A percentile compares a stretch with the other conserved stretches of the same genome.
Conservation (phyloP, 2,329 filamentous ascomycete species). For the Cercospora sp. region DNA sequence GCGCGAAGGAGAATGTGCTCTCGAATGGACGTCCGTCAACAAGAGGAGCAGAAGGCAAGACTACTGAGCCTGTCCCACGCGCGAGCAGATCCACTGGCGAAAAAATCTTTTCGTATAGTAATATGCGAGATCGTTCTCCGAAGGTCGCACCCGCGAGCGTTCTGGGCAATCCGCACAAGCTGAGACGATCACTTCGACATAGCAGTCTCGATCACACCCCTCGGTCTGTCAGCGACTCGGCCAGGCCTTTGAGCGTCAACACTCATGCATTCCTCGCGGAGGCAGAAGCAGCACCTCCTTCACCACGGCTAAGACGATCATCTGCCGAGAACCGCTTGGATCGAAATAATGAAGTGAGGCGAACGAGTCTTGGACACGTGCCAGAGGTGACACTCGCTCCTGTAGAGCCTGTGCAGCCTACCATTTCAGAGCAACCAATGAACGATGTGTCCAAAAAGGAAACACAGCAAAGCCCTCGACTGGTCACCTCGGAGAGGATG, state of each 20-base stretch:
- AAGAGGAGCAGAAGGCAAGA: not conserved
- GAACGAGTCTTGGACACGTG: conserved; percentile 24
- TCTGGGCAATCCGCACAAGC: conserved; percentile 20
- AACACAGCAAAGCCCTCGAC: not conserved
- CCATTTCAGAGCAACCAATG: conserved; percentile 7
- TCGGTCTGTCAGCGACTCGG: conserved; percentile 15
- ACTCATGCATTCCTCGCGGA: not conserved
- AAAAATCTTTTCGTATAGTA: conserved; percentile 19
- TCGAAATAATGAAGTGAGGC: conserved; percentile 23
- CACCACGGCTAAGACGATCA: conserved; percentile 23
- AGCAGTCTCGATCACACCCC: conserved; percentile 18
- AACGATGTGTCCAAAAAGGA: conserved; percentile 10
- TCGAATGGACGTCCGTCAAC: conserved; percentile 5
- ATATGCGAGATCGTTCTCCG: conserved; percentile 11
- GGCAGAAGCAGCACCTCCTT: conserved; percentile 2
- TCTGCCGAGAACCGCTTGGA: conserved; percentile 26
- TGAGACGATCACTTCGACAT: conserved; percentile 24
- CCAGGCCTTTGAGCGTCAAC: conserved; percentile 19
- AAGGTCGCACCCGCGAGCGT: conserved; percentile 17
- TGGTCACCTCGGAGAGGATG: conserved; percentile 2
- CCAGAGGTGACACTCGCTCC: conserved; percentile 12
- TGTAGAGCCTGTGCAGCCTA: not conserved
- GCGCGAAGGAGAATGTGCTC: not conserved
- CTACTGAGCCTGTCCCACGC: conserved; percentile 3
- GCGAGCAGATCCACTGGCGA: conserved; percentile 16